phyloP scores from a whole-genome alignment of 208 protist genomes.

The Trypanosoma grayi region DNA sequence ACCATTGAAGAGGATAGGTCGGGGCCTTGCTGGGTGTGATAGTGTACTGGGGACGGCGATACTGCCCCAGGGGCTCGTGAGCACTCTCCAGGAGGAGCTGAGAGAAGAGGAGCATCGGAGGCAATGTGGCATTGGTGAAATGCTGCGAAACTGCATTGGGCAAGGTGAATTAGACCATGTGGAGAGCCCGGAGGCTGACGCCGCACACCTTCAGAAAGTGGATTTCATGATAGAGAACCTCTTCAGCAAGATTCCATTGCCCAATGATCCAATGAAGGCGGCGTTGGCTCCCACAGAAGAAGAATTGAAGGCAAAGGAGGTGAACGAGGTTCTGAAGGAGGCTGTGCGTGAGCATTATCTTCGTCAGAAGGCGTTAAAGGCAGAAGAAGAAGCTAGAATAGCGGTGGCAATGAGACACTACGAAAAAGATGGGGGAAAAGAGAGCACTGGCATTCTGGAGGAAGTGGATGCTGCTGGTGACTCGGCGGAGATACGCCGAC shows the following conservation, averaged over 20 bases:
- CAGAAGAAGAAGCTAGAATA: slow-evolving; percentile 68
- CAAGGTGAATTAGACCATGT: slow-evolving; percentile 74
- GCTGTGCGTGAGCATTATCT: slow-evolving; percentile 76
- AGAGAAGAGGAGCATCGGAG: slow-evolving; percentile 45
- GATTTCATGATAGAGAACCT: slow-evolving; percentile 55
- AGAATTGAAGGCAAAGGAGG: slow-evolving; percentile 60
- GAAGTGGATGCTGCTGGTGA: slow-evolving; percentile 8
- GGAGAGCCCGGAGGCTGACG: slow-evolving; percentile 81
- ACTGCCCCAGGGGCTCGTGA: slow-evolving; percentile 37
- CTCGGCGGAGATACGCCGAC: slow-evolving; percentile 23
- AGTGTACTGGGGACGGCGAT: slow-evolving; percentile 53
- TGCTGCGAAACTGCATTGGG: slow-evolving; percentile 46
- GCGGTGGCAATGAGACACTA: slow-evolving; percentile 44
- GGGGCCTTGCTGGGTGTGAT: slow-evolving; percentile 6
- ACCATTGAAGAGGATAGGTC: no score
- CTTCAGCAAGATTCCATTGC: slow-evolving; percentile 69
- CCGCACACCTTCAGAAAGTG: slow-evolving; percentile 43
- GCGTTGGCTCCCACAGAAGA: slow-evolving; percentile 73
- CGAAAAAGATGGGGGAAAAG: neutral
- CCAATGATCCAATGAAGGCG: slow-evolving; percentile 74
- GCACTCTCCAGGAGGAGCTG: slow-evolving; percentile 59
- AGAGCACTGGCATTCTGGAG: neutral
- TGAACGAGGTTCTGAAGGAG: slow-evolving; percentile 69
- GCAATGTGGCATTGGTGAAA: slow-evolving; percentile 44
- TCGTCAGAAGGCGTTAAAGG: slow-evolving; percentile 46